Percentiles rank a stretch among this genome's conserved stretches.
These are phyloP conservation scores for Gossypium schwendimanii DNA, from an alignment of 441 rosid genomes.

Conservation along the genomic window DNA sequence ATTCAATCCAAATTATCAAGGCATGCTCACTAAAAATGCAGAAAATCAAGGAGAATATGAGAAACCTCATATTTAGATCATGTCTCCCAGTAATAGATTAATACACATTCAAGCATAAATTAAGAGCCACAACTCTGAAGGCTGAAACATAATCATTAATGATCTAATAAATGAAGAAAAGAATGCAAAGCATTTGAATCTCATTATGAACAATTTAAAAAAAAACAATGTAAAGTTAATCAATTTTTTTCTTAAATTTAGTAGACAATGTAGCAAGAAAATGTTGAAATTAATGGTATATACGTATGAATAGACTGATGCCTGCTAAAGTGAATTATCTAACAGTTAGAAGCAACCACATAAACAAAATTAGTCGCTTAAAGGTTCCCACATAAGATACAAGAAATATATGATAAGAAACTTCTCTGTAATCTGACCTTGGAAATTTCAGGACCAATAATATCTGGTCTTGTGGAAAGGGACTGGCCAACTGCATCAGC, in stretches of 20 bases:
- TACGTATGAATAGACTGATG: neutral
- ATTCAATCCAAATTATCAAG: slow-evolving; percentile 10
- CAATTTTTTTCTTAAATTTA: neutral
- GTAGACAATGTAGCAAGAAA: neutral
- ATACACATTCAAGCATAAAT: slow-evolving; percentile 1
- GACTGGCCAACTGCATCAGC: slow-evolving; percentile 91
- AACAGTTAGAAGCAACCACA: neutral
- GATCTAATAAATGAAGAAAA: neutral
- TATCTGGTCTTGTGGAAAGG: slow-evolving; percentile 91
- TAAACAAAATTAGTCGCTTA: neutral
- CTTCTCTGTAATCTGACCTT: slow-evolving; percentile 48
- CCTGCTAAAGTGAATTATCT: neutral
- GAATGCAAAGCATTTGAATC: neutral
- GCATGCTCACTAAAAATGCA: neutral
- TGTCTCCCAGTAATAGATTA: neutral
- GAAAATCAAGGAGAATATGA: neutral
- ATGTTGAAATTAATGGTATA: neutral
- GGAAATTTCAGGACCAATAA: slow-evolving; percentile 78
- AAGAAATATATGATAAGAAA: neutral
- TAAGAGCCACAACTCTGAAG: neutral
- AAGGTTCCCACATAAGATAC: neutral
- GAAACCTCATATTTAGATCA: neutral
- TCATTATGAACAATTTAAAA: neutral
- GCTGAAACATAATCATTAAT: neutral
- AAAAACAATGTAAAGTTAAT: neutral